Conservation (phyloP, 2,329 filamentous ascomycete genomes). For the Venturiaceae sp. region DNA sequence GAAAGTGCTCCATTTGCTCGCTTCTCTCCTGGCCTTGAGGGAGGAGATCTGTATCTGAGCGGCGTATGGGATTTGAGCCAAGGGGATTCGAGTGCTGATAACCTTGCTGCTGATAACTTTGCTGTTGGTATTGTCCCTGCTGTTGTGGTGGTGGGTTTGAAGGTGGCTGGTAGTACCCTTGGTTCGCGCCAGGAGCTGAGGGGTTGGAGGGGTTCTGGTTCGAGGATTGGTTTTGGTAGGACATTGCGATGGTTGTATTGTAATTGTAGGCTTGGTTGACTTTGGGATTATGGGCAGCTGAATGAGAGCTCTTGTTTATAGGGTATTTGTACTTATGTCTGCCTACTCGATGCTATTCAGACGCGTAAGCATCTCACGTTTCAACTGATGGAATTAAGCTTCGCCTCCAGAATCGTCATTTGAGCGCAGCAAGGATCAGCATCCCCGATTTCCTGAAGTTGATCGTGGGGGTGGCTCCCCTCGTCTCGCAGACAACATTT, state of each 20-base stretch:
- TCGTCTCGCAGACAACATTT: too few species aligned
- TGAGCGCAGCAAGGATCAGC: not conserved
- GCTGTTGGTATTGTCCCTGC: not conserved
- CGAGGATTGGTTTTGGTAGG: not conserved
- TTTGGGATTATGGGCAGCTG: not conserved
- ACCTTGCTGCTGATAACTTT: not conserved
- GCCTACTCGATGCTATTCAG: not conserved
- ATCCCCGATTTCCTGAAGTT: too few species aligned
- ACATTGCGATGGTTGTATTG: not conserved
- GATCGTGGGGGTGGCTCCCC: too few species aligned
- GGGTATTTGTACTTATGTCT: not conserved
- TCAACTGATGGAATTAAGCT: not conserved
- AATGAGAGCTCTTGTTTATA: not conserved
- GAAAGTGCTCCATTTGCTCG: slow-evolving; percentile 33
- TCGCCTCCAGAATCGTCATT: not conserved
- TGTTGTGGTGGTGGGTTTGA: not conserved
- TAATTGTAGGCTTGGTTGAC: not conserved
- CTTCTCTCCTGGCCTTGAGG: slow-evolving; percentile 29
- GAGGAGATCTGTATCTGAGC: slow-evolving; percentile 21
- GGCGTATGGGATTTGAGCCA: slow-evolving; percentile 12
- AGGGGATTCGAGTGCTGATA: not conserved
- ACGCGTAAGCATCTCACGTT: not conserved
- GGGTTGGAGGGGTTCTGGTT: not conserved
- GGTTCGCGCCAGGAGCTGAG: not conserved
- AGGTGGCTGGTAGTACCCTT: not conserved